These are phyloP conservation scores for Annulohypoxylon moriforme DNA, from an alignment of 495 filamentous ascomycete genomes.

Conservation along the genomic window DNA sequence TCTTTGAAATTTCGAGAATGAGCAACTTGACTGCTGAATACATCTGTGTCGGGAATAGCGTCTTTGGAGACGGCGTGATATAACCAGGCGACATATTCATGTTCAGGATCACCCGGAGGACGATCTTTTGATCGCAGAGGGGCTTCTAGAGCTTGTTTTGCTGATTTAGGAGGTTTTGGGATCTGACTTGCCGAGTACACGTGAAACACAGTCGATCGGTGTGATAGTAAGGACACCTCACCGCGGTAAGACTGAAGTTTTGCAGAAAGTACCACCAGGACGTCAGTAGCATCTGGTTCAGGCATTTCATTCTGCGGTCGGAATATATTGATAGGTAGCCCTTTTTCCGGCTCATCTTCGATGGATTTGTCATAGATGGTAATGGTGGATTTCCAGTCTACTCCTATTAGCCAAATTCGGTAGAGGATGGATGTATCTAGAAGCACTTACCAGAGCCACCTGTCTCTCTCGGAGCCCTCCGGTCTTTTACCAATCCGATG, in stretches of 20 bases:
- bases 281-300: slow-evolving; percentile 51
- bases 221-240: slow-evolving; percentile 54
- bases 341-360: slow-evolving; percentile 39
- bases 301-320: slow-evolving; percentile 55
- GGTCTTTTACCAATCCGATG: slow-evolving; percentile 64
- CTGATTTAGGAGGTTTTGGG: slow-evolving; percentile 52
- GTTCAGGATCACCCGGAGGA: slow-evolving; percentile 38
- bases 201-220: slow-evolving; percentile 49
- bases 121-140: slow-evolving; percentile 9
- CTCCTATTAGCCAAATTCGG: slow-evolving; percentile 10
- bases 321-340: slow-evolving; percentile 58
- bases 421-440: slow-evolving; percentile 3
- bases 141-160: slow-evolving; percentile 46
- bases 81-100: slow-evolving; percentile 56
- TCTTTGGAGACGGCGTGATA: slow-evolving; percentile 56
- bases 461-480: slow-evolving; percentile 55
- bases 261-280: slow-evolving; percentile 53
- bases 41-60: slow-evolving; percentile 55
- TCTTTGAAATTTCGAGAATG: slow-evolving; percentile 57
- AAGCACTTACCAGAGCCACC: slow-evolving; percentile 53
- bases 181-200: slow-evolving; percentile 56
- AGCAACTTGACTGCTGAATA: slow-evolving; percentile 54
- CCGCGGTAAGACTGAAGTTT: slow-evolving; percentile 53
- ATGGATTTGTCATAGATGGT: slow-evolving; percentile 56
- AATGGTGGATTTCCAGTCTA: slow-evolving; percentile 57